Percentiles rank a stretch among this genome's conserved stretches.
Evolutionary conservation across 257 asterid species (phyloP).

Genomic region (Eucommia ulmoides): DNA sequence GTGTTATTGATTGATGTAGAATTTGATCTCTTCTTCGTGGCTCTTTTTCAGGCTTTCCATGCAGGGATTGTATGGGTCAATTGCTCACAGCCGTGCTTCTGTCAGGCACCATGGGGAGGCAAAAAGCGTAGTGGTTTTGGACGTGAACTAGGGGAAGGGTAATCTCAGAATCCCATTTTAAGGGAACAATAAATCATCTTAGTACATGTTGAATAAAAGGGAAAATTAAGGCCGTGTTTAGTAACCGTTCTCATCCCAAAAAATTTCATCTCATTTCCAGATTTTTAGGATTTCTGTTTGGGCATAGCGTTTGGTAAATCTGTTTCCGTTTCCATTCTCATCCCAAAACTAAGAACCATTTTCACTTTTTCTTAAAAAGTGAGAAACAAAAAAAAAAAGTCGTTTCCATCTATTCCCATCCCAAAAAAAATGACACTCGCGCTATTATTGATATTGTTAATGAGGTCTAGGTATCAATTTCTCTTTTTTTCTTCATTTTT

Average conservation of each 20-base stretch:
- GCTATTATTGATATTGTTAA: background rate
- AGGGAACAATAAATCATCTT: background rate
- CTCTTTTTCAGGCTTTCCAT: constrained; percentile 62
- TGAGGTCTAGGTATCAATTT: background rate
- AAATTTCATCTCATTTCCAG: too few species aligned
- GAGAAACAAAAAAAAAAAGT: too few species aligned
- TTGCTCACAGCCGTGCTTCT: constrained; percentile 96
- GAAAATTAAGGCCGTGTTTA: too few species aligned
- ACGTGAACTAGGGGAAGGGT: constrained; percentile 96
- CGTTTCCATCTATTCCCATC: background rate
- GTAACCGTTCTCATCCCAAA: too few species aligned
- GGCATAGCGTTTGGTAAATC: too few species aligned
- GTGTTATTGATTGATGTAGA: background rate
- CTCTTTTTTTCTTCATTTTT: too few species aligned
- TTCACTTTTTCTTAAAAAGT: too few species aligned
- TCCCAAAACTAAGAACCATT: too few species aligned
- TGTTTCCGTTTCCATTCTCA: too few species aligned
- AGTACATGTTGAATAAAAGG: background rate
- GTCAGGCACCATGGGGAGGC: constrained; percentile 98
- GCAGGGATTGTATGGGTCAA: constrained; percentile 79
- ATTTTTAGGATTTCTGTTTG: too few species aligned
- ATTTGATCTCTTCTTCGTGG: background rate
- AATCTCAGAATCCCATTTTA: constrained; percentile 7
- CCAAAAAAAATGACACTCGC: background rate
- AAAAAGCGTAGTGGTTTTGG: constrained; percentile 95